These are phyloP conservation scores for Porcisia deanei DNA, from an alignment of 208 protist species.

Conservation along the genomic window DNA sequence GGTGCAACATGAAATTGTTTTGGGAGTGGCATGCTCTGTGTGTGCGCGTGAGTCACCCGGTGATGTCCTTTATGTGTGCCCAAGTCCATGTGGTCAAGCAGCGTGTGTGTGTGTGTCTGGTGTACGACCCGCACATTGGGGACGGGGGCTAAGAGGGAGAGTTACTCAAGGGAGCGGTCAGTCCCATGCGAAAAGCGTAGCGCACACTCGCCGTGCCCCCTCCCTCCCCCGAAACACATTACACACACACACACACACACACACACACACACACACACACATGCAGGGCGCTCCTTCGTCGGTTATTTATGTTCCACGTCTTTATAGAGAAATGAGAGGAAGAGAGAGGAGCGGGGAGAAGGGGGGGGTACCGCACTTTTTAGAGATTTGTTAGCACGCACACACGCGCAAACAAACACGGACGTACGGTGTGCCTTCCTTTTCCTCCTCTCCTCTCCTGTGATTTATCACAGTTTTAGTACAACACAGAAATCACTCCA, in stretches of 20 bases:
- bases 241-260: slow-evolving; percentile 5
- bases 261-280: slow-evolving; percentile 5
- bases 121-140: background rate
- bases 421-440: too few species aligned
- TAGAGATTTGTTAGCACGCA: too few species aligned
- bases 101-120: background rate
- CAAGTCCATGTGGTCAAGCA: background rate
- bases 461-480: too few species aligned
- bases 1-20: too few species aligned
- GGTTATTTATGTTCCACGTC: too few species aligned
- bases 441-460: too few species aligned
- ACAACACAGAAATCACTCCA: too few species aligned
- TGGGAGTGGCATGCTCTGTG: too few species aligned
- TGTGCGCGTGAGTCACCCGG: background rate
- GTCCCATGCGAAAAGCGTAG: background rate
- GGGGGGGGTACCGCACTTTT: too few species aligned
- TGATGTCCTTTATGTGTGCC: background rate
- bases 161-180: background rate
- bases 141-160: background rate
- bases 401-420: too few species aligned
- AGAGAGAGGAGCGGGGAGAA: too few species aligned
- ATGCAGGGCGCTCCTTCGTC: background rate
- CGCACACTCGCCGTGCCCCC: background rate
- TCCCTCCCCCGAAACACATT: background rate
- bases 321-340: too few species aligned